Evolutionary conservation across 129 eudicot species (phyloP), one percentile per base, ranked within the genome.

Genomic region (Rutidosis leptorrhynchoides): DNA sequence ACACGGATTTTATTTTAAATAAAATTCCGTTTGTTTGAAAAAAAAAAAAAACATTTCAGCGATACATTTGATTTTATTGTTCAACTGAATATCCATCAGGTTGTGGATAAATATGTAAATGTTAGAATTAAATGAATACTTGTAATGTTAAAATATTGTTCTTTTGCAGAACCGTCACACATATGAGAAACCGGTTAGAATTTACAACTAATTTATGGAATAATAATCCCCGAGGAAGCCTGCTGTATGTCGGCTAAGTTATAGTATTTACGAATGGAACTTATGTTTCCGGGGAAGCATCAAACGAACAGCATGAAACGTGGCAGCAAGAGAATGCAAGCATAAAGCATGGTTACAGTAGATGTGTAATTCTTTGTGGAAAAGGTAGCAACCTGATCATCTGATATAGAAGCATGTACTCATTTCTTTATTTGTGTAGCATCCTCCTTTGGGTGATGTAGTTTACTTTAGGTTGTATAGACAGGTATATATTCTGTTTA

Each of bases 91-190:
- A n/a, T n/a, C n/a, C 45, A 61, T 29, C 15, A 12, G n/a, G 12
- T 3, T n/a, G 17, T 56, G 48, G 19, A 4, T 65, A 45, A 67
- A 51, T 71, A 33, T 24, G 19, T 20, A 23, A n/a, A 55, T 7
- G 12, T 25, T 23, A 55, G n/a, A 23, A 55, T 21, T 22, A 7
- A 20, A 62, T 17, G 28, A 62, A 29, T 62, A 62, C 19, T 42
- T 52, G 43, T 72, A 72, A 30, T 32, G 4, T 19, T 70, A 49
- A 26, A n/a, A 32, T 30, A 15, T 72, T 75, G 54, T 22, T 27
- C 28, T 52, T 62, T 74, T 75, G 85, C 87, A 89, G 96, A 89
- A 89, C 51, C 96, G 93, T 15, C 96, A 83, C 72, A 77, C 85
- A 20, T 89, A 48, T 58, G 93, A 89, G 77, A 89, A 89, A 72